Base-by-base conservation (phyloP, 2,329 filamentous ascomycete genomes). In the Waltergamsia citrina region DNA sequence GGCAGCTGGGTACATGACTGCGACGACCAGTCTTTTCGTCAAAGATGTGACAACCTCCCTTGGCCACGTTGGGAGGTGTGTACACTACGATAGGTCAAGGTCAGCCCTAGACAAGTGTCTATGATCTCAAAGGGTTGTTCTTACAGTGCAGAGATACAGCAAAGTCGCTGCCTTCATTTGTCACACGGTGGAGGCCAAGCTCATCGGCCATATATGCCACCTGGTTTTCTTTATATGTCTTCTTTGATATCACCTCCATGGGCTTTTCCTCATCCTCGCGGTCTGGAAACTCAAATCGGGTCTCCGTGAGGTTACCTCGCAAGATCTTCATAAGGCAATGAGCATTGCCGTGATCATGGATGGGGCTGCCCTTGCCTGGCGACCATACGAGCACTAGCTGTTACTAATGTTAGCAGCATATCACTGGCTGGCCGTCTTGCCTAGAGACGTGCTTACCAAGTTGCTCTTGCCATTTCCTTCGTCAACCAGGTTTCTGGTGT, bases 241-340 rank as follows among this genome's bases (percentile, higher is more conserved):
- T 83, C 49, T 85, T 73, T 29, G 74, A 78, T 43, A 78, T 80
- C 37, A 83, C 57, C 39, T 64, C 52, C 57, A 83, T 78, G 4
- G 78, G 76, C 6, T 64, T 62, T 32, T 69, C 62, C 32, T 66
- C 58, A 32, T 58, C 54, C 21, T 47, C 41, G 16, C 54, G 53
- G 32, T 65, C 52, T 1, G 87, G 87, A 61, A 83, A 87, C 33
- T 71, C 70, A 57, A 85, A 94, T 39, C 85, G 73, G 14, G 84
- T 88, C 63, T 95, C 88, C 46, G 77, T 83, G 39, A 94, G 64
- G 41, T 67, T 71, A 29, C 88, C 88, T 45, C 77, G 78, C 41
- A 94, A 71, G 43, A 90, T 78, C 66, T 81, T 94, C 85, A 94
- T 94, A 46, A 94, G 66, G 59, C 88, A 95, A 55, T 94, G 88